These are phyloP conservation scores for Metschnikowia lachancei DNA, from an alignment of 805 yeast genomes.

Conservation along the genomic window DNA sequence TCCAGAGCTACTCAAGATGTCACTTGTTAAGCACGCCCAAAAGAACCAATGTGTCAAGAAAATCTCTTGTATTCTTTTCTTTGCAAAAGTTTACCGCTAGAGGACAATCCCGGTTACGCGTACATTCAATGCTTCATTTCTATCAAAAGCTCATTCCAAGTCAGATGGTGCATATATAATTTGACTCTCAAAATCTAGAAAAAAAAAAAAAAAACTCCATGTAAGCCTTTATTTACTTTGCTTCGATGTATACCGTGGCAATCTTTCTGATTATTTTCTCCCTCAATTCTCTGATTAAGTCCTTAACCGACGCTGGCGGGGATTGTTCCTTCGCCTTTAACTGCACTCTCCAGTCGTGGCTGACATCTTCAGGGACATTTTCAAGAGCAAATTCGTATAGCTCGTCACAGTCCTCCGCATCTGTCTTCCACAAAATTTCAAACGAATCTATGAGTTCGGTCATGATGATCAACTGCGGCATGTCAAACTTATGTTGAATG, in stretches of 20 bases:
- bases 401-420: constrained; percentile 29
- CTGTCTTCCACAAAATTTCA: constrained; percentile 27
- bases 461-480: constrained; percentile 21
- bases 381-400: constrained; percentile 32
- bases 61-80: not conserved
- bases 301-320: constrained; percentile 28
- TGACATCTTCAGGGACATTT: constrained; percentile 18
- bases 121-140: constrained; percentile 15
- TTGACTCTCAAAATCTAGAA: constrained; percentile 13
- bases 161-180: constrained; percentile 10
- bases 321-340: constrained; percentile 17
- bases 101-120: constrained; percentile 5
- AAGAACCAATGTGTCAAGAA: not conserved
- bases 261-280: constrained; percentile 33
- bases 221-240: not conserved
- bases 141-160: constrained; percentile 13
- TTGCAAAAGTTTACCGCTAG: not conserved
- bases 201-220: constrained; percentile 8
- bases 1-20: constrained; percentile 96
- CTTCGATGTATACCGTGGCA: constrained; percentile 34
- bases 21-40: constrained; percentile 51
- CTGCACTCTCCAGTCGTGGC: constrained; percentile 38
- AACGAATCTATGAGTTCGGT: constrained; percentile 41
- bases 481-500: constrained; percentile 15
- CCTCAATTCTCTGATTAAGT: constrained; percentile 29